Evolutionary conservation across 148 eudicot species (phyloP).

Genomic region (Rhododendron griersonianum): DNA sequence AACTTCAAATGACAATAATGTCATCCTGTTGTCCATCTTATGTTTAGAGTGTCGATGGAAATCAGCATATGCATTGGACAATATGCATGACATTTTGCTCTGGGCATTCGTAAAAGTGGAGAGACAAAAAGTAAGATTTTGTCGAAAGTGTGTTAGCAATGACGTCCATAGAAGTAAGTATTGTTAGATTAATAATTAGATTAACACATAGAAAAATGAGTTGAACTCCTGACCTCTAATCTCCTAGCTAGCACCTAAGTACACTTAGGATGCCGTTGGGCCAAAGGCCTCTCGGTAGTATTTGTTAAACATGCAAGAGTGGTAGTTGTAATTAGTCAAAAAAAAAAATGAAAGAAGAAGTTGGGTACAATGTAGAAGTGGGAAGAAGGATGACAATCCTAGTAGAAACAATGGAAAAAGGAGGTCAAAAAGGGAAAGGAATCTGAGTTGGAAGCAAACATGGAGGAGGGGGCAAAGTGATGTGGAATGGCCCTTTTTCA

Average conservation of each 20-base stretch:
- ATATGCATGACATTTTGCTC: neutral
- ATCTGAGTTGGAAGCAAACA: slow-evolving; percentile 19
- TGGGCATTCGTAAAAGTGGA: neutral
- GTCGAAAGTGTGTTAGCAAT: neutral
- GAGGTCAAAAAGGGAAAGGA: slow-evolving; percentile 24
- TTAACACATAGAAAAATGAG: neutral
- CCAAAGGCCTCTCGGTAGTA: neutral
- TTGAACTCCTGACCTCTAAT: too few relatives aligned
- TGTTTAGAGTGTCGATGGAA: neutral
- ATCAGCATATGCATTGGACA: neutral
- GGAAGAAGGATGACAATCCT: neutral
- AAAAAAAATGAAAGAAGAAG: too few relatives aligned
- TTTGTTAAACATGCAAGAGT: neutral
- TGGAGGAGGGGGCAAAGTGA: slow-evolving; percentile 4
- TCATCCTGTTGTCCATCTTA: neutral
- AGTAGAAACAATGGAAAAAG: neutral
- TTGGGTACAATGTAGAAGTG: neutral
- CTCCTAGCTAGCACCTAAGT: neutral
- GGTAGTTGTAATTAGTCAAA: neutral
- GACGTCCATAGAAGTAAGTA: neutral
- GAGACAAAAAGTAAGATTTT: neutral
- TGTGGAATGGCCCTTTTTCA: neutral
- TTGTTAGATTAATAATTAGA: too few relatives aligned
- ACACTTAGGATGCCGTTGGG: neutral
- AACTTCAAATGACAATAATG: neutral